These are phyloP conservation scores for Spinacia oleracea DNA, from an alignment of 179 eudicot species.

Conservation along the genomic window DNA sequence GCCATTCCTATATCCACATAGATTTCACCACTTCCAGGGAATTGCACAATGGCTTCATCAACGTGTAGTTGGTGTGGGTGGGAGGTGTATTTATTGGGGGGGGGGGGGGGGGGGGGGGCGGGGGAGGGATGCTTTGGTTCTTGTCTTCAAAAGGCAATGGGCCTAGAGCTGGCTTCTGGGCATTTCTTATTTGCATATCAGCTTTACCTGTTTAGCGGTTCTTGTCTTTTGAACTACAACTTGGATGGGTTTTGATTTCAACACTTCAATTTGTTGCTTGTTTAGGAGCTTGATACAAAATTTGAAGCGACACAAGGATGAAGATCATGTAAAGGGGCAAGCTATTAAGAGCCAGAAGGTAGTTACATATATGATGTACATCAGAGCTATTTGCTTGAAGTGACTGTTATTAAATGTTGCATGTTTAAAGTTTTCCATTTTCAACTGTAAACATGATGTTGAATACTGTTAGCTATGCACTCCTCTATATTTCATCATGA, in stretches of 20 bases:
- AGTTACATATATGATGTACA: conserved; percentile 6
- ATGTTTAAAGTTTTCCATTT: not conserved
- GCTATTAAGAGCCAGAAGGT: conserved; percentile 90
- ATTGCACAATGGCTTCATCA: not conserved
- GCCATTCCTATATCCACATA: not conserved
- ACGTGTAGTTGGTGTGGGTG: not conserved
- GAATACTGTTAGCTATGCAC: not conserved
- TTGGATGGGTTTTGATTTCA: not conserved
- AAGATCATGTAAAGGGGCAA: conserved; percentile 72
- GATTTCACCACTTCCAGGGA: not conserved
- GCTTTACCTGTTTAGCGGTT: not conserved
- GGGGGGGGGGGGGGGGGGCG: not conserved
- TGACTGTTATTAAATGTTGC: not conserved
- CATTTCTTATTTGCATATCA: not conserved
- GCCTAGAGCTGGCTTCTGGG: not conserved
- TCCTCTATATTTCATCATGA: not conserved
- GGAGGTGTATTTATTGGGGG: not conserved
- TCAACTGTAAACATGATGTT: not conserved
- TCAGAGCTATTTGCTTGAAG: not conserved
- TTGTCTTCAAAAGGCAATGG: not conserved
- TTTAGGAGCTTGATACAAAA: conserved; percentile 61
- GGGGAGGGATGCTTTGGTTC: not conserved
- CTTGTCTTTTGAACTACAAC: not conserved
- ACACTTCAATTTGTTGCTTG: not conserved
- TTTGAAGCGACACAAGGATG: conserved; percentile 64